Evolutionary conservation across 2,329 filamentous ascomycete genomes (phyloP), one percentile per base, ranked within the genome.

Genomic region (Talaromyces sp.): DNA sequence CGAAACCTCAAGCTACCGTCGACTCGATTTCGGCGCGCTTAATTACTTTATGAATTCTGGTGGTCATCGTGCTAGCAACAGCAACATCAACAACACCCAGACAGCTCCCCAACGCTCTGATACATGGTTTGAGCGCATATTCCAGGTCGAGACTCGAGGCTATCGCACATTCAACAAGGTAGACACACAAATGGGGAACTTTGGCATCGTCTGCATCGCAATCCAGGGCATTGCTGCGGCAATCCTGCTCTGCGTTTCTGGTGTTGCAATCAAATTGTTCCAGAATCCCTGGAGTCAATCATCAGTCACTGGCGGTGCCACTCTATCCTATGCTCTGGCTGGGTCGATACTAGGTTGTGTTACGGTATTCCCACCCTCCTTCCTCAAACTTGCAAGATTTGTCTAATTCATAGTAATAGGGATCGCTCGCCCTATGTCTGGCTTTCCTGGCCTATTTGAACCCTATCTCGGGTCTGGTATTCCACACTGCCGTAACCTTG

Each of bases 211-310:
- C 31, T 56, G 53, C n/a, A 15, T 56, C 53, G 31, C 31, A 25
- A 56, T 56, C 53, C 31, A 56, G 2, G 36, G 51, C 5, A 11
- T 56, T 6, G 31, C 53, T 15, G 11, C 31, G 10, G 27, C 5
- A n/a, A 25, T 56, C 11, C 31, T 56, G 53, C n/a, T 56, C 22
- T 56, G 29, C 53, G 53, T 56, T 5, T 36, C 53, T 56, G 53
- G 53, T 25, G n/a, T 36, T 54, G 34, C 45, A 1, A 62, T 62
- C 7, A 54, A 38, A 40, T 31, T 54, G 34, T 62, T 31, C 3
- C 31, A 54, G 34, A 31, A 54, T 29, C 34, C 60, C 13, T 43
- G 60, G 47, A 29, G 54, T 62, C 60, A 54, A 17, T 19, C 60
- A 29, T 10, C 17, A 43, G 34, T 62, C 15, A 19, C 25, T 22